Evolutionary conservation across 345 rosid genomes (phyloP), one percentile per base, ranked within the genome.

Genomic region (Isatis tinctoria): DNA sequence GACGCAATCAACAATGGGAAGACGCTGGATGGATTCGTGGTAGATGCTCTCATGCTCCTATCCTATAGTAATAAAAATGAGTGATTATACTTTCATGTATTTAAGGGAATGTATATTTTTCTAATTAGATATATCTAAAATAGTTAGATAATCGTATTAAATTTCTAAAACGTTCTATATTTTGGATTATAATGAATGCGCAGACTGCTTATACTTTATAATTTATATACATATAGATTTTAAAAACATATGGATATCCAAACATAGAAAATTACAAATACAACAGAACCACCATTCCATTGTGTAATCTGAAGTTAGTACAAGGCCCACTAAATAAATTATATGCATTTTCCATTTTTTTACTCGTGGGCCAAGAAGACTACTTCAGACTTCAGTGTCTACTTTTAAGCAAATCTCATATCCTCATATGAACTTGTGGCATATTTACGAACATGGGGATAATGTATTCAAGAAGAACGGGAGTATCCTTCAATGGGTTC

Each of bases 1-100:
- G 8, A 65, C 57, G 41, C 57, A 65, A 65, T 45, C 69, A 65
- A 47, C 41, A 32, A 30, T 45, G 27, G 69, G 30, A 65, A 43
- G 56, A 17, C 37, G 69, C 32, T 47, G 18, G 60, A 47, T 47
- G 18, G 60, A 10, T 51, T 22, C 57, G 24, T 51, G 57, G 32
- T 51, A 24, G 0, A 18, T 18, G 24, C 0, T 28, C 32, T 5
- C 4, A 28, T n/a, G n/a, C n/a, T n/a, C n/a, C n/a, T n/a, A n/a
- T n/a, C n/a, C n/a, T n/a, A n/a, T n/a, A 22, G 24, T 28, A 28
- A 28, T 28, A 28, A 28, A 28, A 22, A 22, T 22, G 24, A 28
- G 30, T 28, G 30, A 28, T 28, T 33, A 33, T 7, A 33, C 36
- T 33, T 33, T 6, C 9, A 33, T 30, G 33, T 4, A 30, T 4